These are phyloP conservation scores for Thymus mandschuricus DNA, from an alignment of 257 asterid species.

Conservation along the genomic window DNA sequence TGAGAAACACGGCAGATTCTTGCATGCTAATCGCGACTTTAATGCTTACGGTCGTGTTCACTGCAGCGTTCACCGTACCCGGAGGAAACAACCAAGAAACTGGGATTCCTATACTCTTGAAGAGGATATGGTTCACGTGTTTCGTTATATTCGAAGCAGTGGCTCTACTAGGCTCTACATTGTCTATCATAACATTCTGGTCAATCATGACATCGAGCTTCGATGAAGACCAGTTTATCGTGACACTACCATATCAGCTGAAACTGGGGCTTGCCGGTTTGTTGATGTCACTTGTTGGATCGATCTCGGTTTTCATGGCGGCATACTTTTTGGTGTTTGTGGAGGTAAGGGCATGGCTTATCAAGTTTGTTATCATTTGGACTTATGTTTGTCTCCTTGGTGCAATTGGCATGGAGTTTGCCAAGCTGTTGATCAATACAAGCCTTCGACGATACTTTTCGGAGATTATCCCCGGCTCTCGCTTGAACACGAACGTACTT, in stretches of 20 bases:
- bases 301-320: slow-evolving; percentile 1
- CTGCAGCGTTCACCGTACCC: background rate
- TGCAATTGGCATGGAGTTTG: background rate
- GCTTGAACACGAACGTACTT: too few species aligned
- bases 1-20: background rate
- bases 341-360: background rate
- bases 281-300: background rate
- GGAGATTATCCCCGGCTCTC: background rate
- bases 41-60: slow-evolving; percentile 2
- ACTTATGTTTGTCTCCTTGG: background rate
- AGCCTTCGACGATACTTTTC: slow-evolving; percentile 1
- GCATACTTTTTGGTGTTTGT: background rate
- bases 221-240: background rate
- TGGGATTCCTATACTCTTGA: background rate
- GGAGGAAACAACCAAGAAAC: slow-evolving; percentile 6
- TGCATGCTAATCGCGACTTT: slow-evolving; percentile 21
- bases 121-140: background rate
- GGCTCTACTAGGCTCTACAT: background rate
- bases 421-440: background rate
- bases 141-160: background rate
- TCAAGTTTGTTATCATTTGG: background rate
- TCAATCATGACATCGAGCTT: slow-evolving; percentile 4
- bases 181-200: background rate
- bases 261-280: background rate
- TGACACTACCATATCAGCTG: background rate